Conservation (phyloP, 495 filamentous ascomycete genomes). For the Trichoderma parareesei region DNA sequence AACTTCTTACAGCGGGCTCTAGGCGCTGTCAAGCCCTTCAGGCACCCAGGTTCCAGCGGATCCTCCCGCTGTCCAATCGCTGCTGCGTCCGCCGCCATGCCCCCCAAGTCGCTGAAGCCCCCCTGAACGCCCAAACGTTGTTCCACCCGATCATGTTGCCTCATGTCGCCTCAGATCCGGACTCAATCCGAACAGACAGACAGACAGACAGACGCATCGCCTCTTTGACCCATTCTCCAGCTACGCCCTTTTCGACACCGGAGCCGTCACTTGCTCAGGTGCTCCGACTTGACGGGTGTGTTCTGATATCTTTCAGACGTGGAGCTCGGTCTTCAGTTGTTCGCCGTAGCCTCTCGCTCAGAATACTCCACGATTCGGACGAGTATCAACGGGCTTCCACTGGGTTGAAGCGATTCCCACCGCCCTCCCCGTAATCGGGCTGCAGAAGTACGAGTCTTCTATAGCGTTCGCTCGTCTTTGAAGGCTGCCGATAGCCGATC, state of each 20-base stretch:
- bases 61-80: not conserved
- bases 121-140: not conserved
- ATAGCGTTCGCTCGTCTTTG: too few relatives aligned
- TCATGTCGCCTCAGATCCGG: not conserved
- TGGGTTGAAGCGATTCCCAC: too few relatives aligned
- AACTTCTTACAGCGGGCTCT: not conserved
- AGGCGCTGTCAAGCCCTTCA: not conserved
- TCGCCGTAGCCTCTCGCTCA: not conserved
- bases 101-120: not conserved
- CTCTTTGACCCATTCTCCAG: not conserved
- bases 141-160: not conserved
- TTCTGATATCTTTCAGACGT: not conserved
- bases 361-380: too few relatives aligned
- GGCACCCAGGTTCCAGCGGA: not conserved
- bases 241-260: slow-evolving; percentile 6
- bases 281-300: not conserved
- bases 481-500: too few relatives aligned
- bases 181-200: not conserved
- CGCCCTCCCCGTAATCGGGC: too few relatives aligned
- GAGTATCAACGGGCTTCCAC: too few relatives aligned
- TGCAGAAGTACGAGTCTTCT: too few relatives aligned
- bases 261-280: not conserved
- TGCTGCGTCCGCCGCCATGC: not conserved
- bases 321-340: not conserved
- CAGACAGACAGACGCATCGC: not conserved